These are phyloP conservation scores for Carex arenaria DNA, from an alignment of 202 grass and related monocot genomes.

Conservation along the genomic window DNA sequence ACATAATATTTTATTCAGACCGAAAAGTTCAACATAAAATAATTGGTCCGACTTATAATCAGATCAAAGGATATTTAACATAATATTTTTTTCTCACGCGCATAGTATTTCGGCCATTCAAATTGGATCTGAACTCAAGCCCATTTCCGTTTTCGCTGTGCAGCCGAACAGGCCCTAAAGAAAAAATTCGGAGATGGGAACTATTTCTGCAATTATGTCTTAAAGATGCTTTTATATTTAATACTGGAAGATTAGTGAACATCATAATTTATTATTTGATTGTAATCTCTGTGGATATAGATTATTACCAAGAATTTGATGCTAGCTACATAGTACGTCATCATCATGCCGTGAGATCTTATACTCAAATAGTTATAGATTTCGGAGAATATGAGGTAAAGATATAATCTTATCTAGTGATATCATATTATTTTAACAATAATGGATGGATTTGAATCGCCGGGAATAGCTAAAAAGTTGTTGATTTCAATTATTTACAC, in stretches of 20 bases:
- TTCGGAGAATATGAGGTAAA: conserved; percentile 20
- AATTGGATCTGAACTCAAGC: too few relatives aligned
- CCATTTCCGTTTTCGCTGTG: too few relatives aligned
- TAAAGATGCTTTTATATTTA: background rate
- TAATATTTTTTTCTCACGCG: too few relatives aligned
- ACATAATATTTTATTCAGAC: background rate
- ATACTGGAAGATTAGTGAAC: background rate
- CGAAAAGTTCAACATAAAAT: background rate
- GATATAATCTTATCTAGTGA: background rate
- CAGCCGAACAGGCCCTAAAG: too few relatives aligned
- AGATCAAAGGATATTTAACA: background rate
- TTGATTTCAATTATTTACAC: background rate
- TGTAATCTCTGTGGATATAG: background rate
- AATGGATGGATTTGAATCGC: background rate
- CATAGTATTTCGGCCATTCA: too few relatives aligned
- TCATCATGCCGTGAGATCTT: too few relatives aligned
- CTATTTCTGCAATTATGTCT: background rate
- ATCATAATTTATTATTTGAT: conserved; percentile 8
- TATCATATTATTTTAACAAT: background rate
- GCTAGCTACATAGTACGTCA: background rate
- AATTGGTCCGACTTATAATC: background rate
- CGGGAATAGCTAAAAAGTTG: background rate
- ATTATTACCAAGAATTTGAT: conserved; percentile 1
- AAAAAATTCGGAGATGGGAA: background rate
- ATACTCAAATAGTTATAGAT: background rate